Evolutionary conservation across 2,329 filamentous ascomycete genomes (phyloP).

Genomic region (Stenocarpella maydis): DNA sequence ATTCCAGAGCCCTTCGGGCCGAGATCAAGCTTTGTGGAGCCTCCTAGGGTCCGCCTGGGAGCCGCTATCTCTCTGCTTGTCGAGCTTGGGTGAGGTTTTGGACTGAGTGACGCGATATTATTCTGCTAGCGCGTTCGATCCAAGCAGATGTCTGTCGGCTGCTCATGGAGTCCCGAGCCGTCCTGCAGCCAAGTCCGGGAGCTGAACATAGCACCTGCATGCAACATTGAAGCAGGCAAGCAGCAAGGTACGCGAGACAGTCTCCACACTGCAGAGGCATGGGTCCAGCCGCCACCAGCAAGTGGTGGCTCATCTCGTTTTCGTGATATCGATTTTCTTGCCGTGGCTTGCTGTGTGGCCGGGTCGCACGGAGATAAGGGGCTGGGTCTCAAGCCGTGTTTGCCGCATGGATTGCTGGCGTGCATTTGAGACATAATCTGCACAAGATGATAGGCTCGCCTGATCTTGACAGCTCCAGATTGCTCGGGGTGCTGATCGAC

Average conservation of each 20-base stretch:
- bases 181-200: not conserved
- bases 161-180: not conserved
- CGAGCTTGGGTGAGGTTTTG: not conserved
- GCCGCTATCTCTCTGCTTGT: not conserved
- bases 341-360: not conserved
- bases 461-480: slow-evolving; percentile 9
- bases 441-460: not conserved
- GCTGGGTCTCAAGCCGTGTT: not conserved
- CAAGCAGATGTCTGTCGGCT: no score
- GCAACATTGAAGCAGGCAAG: no score
- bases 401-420: not conserved
- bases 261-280: slow-evolving; percentile 1
- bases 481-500: not conserved
- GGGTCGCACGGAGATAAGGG: not conserved
- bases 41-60: not conserved
- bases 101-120: not conserved
- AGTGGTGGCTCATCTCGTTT: not conserved
- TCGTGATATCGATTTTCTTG: not conserved
- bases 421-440: slow-evolving; percentile 3
- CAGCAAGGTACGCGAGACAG: slow-evolving; percentile 30
- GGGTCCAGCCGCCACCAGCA: not conserved
- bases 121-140: not conserved
- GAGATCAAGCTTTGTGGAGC: slow-evolving; percentile 22
- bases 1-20: slow-evolving; percentile 14
- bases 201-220: not conserved